These are phyloP conservation scores for Plasmodium billcollinsi DNA, from an alignment of 169 alveolate species.

Conservation along the genomic window DNA sequence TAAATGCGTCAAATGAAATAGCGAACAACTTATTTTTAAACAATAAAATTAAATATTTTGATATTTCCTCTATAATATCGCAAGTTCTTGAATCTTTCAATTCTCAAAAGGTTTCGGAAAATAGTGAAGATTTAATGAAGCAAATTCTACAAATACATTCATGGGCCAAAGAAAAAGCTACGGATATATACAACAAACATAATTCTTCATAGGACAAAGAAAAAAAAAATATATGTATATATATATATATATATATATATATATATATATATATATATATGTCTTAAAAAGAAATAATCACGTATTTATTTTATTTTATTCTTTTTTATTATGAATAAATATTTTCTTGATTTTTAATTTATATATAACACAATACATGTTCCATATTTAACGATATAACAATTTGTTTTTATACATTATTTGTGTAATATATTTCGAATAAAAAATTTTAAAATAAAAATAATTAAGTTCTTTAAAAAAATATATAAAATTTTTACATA, in stretches of 20 bases:
- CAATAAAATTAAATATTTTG: conserved; percentile 77
- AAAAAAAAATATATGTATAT: not conserved
- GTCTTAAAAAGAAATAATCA: no score
- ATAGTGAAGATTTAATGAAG: conserved; percentile 41
- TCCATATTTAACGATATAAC: no score
- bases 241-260: not conserved
- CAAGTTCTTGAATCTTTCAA: conserved; percentile 63
- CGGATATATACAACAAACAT: conserved; percentile 12
- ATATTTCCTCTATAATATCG: conserved; percentile 78
- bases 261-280: no score
- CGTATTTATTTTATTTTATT: no score
- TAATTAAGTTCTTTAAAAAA: no score
- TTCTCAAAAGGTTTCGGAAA: conserved; percentile 28
- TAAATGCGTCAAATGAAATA: conserved; percentile 90
- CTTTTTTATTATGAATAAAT: no score
- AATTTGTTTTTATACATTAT: no score
- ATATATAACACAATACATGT: no score
- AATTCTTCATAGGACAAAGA: not conserved
- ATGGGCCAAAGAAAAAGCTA: conserved; percentile 42
- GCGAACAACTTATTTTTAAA: conserved; percentile 85
- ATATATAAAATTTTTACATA: no score
- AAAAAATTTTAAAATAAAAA: no score
- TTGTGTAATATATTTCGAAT: no score
- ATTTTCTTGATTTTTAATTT: no score
- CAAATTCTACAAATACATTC: conserved; percentile 42